phyloP scores from a whole-genome alignment of 2,329 filamentous ascomycete species.

The Alternaria novae-zelandiae region DNA sequence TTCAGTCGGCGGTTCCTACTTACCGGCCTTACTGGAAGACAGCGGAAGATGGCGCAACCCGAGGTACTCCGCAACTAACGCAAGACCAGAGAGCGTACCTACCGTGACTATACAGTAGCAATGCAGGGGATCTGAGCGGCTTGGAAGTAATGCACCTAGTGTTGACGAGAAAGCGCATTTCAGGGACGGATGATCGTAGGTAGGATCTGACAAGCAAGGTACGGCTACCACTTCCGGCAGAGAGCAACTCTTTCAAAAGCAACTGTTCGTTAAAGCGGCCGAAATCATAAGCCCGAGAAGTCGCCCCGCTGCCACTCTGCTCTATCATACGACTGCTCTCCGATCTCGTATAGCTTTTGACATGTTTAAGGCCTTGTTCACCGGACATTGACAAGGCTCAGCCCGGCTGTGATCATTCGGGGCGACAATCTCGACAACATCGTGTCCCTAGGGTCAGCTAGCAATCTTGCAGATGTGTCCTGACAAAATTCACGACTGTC shows the following conservation, averaged over 20 bases:
- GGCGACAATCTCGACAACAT: background rate
- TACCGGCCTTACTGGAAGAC: background rate
- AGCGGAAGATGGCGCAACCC: slow-evolving; percentile 8
- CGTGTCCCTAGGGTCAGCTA: background rate
- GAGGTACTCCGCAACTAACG: slow-evolving; percentile 2
- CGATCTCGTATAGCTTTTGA: background rate
- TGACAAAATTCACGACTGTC: background rate
- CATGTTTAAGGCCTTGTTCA: background rate
- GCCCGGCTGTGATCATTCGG: background rate
- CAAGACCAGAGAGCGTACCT: background rate
- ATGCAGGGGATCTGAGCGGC: background rate
- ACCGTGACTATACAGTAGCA: background rate
- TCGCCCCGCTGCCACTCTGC: background rate
- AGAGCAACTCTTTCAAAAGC: background rate
- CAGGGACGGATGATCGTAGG: background rate
- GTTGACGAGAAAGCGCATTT: background rate
- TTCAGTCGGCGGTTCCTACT: background rate
- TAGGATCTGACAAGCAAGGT: background rate
- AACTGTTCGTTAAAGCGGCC: background rate
- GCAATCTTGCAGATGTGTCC: background rate
- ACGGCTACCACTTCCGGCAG: background rate
- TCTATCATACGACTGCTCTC: background rate
- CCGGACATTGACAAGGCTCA: background rate
- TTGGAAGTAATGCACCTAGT: background rate
- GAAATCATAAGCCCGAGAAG: background rate